Evolutionary conservation across 768 basidiomycete species (phyloP).

Genomic region (Pulveroboletus sp.): DNA sequence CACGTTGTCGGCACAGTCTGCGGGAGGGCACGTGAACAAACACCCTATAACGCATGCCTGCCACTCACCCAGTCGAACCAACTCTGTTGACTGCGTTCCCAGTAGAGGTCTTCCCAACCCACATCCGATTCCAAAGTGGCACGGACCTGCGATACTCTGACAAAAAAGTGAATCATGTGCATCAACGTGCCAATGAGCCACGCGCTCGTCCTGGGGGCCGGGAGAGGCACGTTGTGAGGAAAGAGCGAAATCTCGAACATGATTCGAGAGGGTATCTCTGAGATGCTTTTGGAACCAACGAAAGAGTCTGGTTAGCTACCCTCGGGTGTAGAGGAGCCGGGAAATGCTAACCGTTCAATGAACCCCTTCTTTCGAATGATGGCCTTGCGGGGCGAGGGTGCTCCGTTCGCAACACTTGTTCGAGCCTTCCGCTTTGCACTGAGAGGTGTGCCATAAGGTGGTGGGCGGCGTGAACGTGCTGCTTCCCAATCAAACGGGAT

Average conservation of each 20-base stretch:
- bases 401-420: constrained; percentile 31
- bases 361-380: constrained; percentile 62
- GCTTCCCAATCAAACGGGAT: constrained; percentile 87
- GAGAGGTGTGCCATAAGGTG: constrained; percentile 67
- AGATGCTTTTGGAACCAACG: constrained; percentile 40
- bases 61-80: constrained; percentile 79
- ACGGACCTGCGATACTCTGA: constrained; percentile 56
- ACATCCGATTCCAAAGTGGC: constrained; percentile 60
- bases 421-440: constrained; percentile 41
- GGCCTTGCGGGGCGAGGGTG: constrained; percentile 43
- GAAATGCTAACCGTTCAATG: constrained; percentile 49
- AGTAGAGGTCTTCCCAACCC: constrained; percentile 77
- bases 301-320: constrained; percentile 13
- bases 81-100: constrained; percentile 54
- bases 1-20: constrained; percentile 66
- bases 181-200: constrained; percentile 58
- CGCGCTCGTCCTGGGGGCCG: constrained; percentile 61
- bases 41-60: constrained; percentile 7
- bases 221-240: constrained; percentile 76
- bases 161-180: constrained; percentile 65
- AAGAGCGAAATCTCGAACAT: constrained; percentile 79
- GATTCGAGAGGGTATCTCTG: constrained; percentile 64
- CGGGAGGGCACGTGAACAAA: constrained; percentile 10
- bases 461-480: constrained; percentile 61
- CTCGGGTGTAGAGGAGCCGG: constrained; percentile 3